These are phyloP conservation scores for Albugo laibachii DNA, from an alignment of 352 stramenopile genomes.

Conservation along the genomic window DNA sequence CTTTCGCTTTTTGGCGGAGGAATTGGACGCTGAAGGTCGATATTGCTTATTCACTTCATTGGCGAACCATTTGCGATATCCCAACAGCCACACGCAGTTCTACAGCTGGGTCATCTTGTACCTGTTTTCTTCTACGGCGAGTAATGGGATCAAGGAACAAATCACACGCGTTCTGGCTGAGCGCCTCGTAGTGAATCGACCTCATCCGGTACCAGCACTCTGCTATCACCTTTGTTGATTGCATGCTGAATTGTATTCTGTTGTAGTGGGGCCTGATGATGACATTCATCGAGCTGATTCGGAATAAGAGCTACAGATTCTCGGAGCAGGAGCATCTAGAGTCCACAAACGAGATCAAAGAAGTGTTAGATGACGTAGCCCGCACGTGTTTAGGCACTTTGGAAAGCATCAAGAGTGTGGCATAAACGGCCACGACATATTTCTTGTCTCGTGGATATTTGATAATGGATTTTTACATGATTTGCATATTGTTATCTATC, in stretches of 20 bases:
- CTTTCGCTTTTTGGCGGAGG: conserved; percentile 91
- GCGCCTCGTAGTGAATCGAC: conserved; percentile 96
- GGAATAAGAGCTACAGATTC: conserved; percentile 98
- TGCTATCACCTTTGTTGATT: conserved; percentile 1
- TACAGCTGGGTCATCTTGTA: conserved; percentile 98
- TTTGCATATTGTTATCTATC: conserved; percentile 22
- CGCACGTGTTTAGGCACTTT: conserved; percentile 80
- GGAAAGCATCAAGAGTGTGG: not conserved
- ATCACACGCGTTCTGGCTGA: conserved; percentile 97
- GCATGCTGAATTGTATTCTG: conserved; percentile 6
- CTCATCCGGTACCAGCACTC: conserved; percentile 74
- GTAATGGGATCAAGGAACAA: conserved; percentile 94
- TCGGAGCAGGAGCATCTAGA: conserved; percentile 97
- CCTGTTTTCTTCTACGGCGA: conserved; percentile 93
- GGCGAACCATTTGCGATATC: conserved; percentile 97
- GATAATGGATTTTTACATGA: too few species aligned
- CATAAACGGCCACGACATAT: too few species aligned
- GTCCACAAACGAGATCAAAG: conserved; percentile 97
- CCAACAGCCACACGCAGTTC: conserved; percentile 99
- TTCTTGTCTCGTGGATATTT: too few species aligned
- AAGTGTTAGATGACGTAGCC: conserved; percentile 96
- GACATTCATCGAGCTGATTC: conserved; percentile 99
- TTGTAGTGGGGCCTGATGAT: conserved; percentile 88
- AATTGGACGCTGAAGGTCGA: conserved; percentile 87
- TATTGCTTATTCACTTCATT: conserved; percentile 98